These are phyloP conservation scores for Trypanosoma avium DNA, from an alignment of 208 protist species.

Conservation along the genomic window DNA sequence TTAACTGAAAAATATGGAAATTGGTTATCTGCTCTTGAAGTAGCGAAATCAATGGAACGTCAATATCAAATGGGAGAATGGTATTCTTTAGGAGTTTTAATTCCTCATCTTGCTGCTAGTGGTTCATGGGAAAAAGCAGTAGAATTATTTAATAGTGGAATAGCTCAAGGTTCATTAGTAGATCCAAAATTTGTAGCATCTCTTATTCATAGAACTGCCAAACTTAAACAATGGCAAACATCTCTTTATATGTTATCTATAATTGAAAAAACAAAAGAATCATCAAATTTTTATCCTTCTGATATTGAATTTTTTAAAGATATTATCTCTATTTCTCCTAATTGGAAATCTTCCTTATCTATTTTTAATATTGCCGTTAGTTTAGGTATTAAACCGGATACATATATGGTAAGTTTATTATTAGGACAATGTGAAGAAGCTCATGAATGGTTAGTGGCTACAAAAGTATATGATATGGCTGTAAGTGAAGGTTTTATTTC, in stretches of 20 bases:
- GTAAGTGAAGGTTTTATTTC: conserved; percentile 65
- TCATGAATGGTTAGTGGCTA: conserved; percentile 67
- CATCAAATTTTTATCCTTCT: conserved; percentile 54
- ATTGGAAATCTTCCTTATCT: conserved; percentile 55
- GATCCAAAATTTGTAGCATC: conserved; percentile 52
- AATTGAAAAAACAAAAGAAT: conserved; percentile 62
- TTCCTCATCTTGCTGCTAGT: conserved; percentile 72
- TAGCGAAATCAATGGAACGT: conserved; percentile 63
- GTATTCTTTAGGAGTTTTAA: conserved; percentile 74
- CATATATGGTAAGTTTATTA: conserved; percentile 50
- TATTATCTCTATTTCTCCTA: conserved; percentile 61
- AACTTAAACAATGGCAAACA: conserved; percentile 63
- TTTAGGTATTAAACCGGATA: conserved; percentile 59
- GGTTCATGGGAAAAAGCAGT: conserved; percentile 50
- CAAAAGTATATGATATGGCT: conserved; percentile 72
- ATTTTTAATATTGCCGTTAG: conserved; percentile 63
- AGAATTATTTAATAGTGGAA: conserved; percentile 50
- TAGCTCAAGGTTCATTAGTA: conserved; percentile 71
- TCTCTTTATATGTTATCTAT: conserved; percentile 73
- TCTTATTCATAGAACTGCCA: conserved; percentile 59
- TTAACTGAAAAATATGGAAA: conserved; percentile 64
- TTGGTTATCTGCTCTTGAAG: conserved; percentile 60
- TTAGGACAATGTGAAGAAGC: conserved; percentile 68
- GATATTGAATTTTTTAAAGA: conserved; percentile 58
- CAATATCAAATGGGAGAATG: conserved; percentile 58